Base-by-base conservation (phyloP, 2,329 filamentous ascomycete genomes). In the Pseudogymnoascus sp. region DNA sequence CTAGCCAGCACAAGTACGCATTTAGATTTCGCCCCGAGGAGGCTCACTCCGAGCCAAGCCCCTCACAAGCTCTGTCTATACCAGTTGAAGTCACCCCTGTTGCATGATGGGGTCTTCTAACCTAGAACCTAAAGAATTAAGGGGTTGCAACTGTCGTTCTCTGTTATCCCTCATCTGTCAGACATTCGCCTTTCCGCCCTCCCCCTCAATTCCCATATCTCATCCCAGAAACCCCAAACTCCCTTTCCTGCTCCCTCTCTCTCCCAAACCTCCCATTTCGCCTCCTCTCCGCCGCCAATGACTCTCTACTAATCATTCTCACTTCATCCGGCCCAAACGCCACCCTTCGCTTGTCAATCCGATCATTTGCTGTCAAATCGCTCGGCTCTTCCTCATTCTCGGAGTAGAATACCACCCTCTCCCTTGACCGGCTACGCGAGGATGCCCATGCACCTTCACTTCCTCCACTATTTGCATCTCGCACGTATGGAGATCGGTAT, bases 361-460 rank as follows among this genome's bases (percentile, higher is more conserved):
- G 19, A 38, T 57, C 55, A 28, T 57, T 57, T 8, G 55, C 55
- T 13, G 55, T 57, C 19, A 57, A 13, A 37, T 57, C 55, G 8
- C 33, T 35, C 12, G 55, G 55, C 33, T 57, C 55, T 10, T 23
- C 55, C 10, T 57, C 55, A n/a, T 33, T 33, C 19, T 38, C 55
- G 2, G 18, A 57, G 55, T 23, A 57, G 23, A 57, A 38, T 23
- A 37, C 30, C 18, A n/a, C 55, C 33, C 30, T 57, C 28, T 38
- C 33, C 8, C 55, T 57, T 19, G 55, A 57, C 5, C 19, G 30
- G 55, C 55, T 57, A 35, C 55, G 30, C 18, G 35, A 52, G 9
- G 45, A 52, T 10, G 5, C 35, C 12, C 55, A 37, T 23, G 55
- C 55, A 12, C 35, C 55, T 57, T 38, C 35, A 35, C 30, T 57